Conservation (phyloP, 805 yeast species). For the Pichia manshurica region DNA sequence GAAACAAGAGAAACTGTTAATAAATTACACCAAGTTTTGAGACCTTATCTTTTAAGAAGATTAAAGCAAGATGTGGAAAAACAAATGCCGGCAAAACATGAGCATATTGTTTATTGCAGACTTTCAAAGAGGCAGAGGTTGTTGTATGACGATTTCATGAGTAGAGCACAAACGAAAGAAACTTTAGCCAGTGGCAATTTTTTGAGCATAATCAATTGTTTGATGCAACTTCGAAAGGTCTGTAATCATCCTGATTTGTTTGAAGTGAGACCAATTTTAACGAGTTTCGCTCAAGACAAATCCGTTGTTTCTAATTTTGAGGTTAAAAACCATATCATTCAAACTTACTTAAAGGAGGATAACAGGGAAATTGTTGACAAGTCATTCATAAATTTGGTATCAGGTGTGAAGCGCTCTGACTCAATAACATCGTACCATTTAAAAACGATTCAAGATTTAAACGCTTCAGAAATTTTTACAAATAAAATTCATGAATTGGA, state of each 20-base stretch:
- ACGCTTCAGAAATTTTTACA: conserved; percentile 42
- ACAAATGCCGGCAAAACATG: conserved; percentile 98
- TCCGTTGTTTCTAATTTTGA: conserved; percentile 52
- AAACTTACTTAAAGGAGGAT: conserved; percentile 24
- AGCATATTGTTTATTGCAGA: conserved; percentile 88
- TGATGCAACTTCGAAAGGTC: conserved; percentile 95
- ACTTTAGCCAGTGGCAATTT: conserved; percentile 93
- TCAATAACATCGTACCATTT: conserved; percentile 38
- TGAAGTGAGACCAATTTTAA: conserved; percentile 90
- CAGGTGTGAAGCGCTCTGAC: conserved; percentile 23
- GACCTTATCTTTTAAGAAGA: conserved; percentile 89
- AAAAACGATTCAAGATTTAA: conserved; percentile 37
- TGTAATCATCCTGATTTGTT: conserved; percentile 89
- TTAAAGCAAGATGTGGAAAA: conserved; percentile 95
- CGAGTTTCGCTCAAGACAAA: conserved; percentile 73
- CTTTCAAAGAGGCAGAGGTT: conserved; percentile 88
- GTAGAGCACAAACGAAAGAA: conserved; percentile 90
- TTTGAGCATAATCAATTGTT: conserved; percentile 88
- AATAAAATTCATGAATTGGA: conserved; percentile 41
- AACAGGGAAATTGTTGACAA: conserved; percentile 35
- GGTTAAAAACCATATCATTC: conserved; percentile 36
- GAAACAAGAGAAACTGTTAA: conserved; percentile 84
- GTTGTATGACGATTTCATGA: conserved; percentile 94
- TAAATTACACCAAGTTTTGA: conserved; percentile 83
- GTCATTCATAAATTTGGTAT: conserved; percentile 54